Base-by-base conservation (phyloP, 768 basidiomycete genomes). In the Termitomyces sp. region DNA sequence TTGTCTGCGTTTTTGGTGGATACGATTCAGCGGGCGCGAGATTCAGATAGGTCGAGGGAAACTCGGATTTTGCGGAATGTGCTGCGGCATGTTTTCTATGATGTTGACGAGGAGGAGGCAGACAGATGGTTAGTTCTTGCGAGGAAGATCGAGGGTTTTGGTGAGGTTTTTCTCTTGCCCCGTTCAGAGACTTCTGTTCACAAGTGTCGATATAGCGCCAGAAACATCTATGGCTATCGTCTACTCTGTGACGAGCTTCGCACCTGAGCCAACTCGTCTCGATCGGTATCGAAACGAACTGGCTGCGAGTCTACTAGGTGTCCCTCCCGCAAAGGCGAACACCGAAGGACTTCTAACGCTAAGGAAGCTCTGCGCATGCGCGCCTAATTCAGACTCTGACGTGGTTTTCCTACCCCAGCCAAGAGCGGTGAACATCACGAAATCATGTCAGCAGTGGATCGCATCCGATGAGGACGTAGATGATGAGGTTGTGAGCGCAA, bases 261-360 rank as follows among this genome's bases (percentile, higher is more conserved):
- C 86, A 0, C 77, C 84, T 1, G 93, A 94, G 62, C 84, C 85
- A 8, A 81, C 80, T 0, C 82, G 82, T 20, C 77, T 96, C 24
- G 87, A 90, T 63, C 80, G 92, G 20, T 90, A 88, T 66, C 83
- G 94, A 20, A 97, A 95, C 68, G 94, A 97, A 70, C 78, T 95
- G 10, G 95, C 96, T 0, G 88, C 92, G n/a, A 79, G 78, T 20
- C 69, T 94, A 4, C 73, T 90, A 0, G 89, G 88, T 24, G 77
- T 97, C 15, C 79, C 80, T 1, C 68, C 87, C 0, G 64, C 70
- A 5, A 81, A 84, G 45, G 86, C 85, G n/a, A 84, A 86, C 59
- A 79, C 78, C 0, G 81, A 84, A 10, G 95, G 94, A 0, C 74
- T 96, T 5, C 68, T 83, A 26, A 69, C 83, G 1, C 78, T 98